These are phyloP conservation scores for Allium fistulosum DNA, from an alignment of 106 monocot species.

Conservation along the genomic window DNA sequence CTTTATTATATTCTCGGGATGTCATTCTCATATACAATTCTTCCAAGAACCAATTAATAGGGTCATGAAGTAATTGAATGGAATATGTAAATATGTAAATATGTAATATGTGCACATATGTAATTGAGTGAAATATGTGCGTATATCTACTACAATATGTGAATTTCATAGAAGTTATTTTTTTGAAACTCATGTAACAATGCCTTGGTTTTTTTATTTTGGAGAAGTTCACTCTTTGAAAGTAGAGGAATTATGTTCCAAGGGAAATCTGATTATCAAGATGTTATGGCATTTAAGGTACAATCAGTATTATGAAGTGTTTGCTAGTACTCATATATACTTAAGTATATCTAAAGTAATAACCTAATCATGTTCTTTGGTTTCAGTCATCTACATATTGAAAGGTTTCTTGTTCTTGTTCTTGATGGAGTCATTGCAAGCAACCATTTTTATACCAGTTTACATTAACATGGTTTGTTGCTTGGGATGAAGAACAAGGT, in stretches of 20 bases:
- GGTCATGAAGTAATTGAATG: slow-evolving; percentile 23
- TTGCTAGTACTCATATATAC: background rate
- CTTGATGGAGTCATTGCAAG: slow-evolving; percentile 59
- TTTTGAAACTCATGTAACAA: too few relatives aligned
- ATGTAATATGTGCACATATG: too few relatives aligned
- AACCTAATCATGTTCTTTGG: background rate
- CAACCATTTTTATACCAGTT: too few relatives aligned
- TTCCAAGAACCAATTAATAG: slow-evolving; percentile 74
- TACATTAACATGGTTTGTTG: too few relatives aligned
- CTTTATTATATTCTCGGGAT: slow-evolving; percentile 23
- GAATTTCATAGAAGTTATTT: too few relatives aligned
- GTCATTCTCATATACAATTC: slow-evolving; percentile 77
- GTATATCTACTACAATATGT: too few relatives aligned
- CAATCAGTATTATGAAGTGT: background rate
- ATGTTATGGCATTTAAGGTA: slow-evolving; percentile 58
- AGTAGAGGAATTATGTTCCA: slow-evolving; percentile 42
- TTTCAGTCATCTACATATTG: slow-evolving; percentile 52
- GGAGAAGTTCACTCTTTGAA: slow-evolving; percentile 60
- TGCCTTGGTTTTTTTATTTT: slow-evolving; percentile 2
- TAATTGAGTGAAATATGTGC: too few relatives aligned
- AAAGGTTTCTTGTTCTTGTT: slow-evolving; percentile 52
- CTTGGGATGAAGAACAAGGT: too few relatives aligned
- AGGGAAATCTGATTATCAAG: slow-evolving; percentile 43
- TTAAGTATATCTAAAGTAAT: background rate
- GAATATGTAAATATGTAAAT: background rate